phyloP scores from a whole-genome alignment of 2,329 filamentous ascomycete genomes.

The Zymoseptoria brevis region DNA sequence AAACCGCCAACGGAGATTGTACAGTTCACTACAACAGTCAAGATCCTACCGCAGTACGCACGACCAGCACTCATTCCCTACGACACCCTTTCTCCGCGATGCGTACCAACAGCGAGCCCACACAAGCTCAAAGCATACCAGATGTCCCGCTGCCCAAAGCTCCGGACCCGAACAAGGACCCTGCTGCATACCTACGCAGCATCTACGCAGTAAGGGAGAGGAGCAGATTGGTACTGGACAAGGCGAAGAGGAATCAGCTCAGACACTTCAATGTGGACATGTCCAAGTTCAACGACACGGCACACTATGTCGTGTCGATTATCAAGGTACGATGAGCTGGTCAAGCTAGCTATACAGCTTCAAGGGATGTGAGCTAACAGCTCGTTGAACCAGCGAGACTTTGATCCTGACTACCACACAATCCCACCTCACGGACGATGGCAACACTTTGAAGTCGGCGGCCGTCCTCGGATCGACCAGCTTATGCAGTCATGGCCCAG shows the following conservation, averaged over 20 bases:
- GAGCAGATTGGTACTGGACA: slow-evolving; percentile 63
- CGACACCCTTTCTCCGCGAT: slow-evolving; percentile 28
- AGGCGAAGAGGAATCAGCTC: slow-evolving; percentile 68
- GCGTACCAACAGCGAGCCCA: slow-evolving; percentile 29
- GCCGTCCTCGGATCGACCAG: slow-evolving; percentile 63
- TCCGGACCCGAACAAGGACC: slow-evolving; percentile 80
- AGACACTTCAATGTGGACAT: slow-evolving; percentile 86
- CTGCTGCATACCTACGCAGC: slow-evolving; percentile 83
- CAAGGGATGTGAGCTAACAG: not conserved
- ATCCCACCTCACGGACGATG: slow-evolving; percentile 85
- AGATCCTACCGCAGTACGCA: slow-evolving; percentile 9
- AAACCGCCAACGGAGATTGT: slow-evolving; percentile 24
- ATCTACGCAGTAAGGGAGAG: slow-evolving; percentile 80
- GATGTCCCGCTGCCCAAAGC: slow-evolving; percentile 75
- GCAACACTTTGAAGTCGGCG: slow-evolving; percentile 78
- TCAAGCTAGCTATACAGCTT: not conserved
- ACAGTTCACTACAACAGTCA: slow-evolving; percentile 9
- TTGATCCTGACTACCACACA: slow-evolving; percentile 56
- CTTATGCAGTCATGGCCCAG: slow-evolving; percentile 62
- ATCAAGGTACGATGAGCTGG: slow-evolving; percentile 62
- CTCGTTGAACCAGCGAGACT: slow-evolving; percentile 51
- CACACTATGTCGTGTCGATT: slow-evolving; percentile 80
- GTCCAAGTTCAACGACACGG: slow-evolving; percentile 73
- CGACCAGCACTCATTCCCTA: slow-evolving; percentile 13
- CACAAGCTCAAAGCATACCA: slow-evolving; percentile 38